These are phyloP conservation scores for Lecanoromycetidae sp. DNA, from an alignment of 2,329 filamentous ascomycete genomes.

Conservation along the genomic window DNA sequence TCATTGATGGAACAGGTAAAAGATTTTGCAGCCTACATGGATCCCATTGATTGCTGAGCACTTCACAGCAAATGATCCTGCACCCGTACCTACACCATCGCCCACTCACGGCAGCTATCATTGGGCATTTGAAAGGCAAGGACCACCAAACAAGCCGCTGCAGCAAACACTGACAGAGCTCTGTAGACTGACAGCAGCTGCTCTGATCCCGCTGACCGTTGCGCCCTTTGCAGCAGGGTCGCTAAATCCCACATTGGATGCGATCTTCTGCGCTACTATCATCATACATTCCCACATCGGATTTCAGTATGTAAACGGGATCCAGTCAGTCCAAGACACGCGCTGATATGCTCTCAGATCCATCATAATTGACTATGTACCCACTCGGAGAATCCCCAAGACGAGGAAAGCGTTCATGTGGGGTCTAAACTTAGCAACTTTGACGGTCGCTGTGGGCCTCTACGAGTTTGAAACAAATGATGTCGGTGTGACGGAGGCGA, in stretches of 20 bases:
- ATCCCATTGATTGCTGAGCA: conserved; percentile 3
- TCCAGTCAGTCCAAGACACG: background rate
- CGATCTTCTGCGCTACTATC: conserved; percentile 67
- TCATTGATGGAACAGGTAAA: conserved; percentile 61
- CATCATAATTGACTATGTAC: conserved; percentile 84
- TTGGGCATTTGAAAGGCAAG: conserved; percentile 81
- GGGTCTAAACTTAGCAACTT: conserved; percentile 65
- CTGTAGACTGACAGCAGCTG: conserved; percentile 58
- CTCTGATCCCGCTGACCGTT: conserved; percentile 73
- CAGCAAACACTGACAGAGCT: background rate
- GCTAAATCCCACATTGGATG: conserved; percentile 79
- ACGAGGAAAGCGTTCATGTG: conserved; percentile 58
- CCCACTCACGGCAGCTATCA: conserved; percentile 90
- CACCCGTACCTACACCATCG: conserved; percentile 56
- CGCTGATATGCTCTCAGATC: conserved; percentile 34
- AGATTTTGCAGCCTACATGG: background rate
- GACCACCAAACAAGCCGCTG: background rate
- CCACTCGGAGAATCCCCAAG: conserved; percentile 55
- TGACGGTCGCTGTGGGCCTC: conserved; percentile 71
- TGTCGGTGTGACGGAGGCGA: conserved; percentile 78
- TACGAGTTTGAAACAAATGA: conserved; percentile 99
- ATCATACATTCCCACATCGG: conserved; percentile 93
- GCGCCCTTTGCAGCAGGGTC: conserved; percentile 86
- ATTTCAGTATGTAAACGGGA: conserved; percentile 53
- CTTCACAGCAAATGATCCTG: conserved; percentile 72